Evolutionary conservation across 2,329 filamentous ascomycete species (phyloP).

Genomic region (Pseudogymnoascus sp.): DNA sequence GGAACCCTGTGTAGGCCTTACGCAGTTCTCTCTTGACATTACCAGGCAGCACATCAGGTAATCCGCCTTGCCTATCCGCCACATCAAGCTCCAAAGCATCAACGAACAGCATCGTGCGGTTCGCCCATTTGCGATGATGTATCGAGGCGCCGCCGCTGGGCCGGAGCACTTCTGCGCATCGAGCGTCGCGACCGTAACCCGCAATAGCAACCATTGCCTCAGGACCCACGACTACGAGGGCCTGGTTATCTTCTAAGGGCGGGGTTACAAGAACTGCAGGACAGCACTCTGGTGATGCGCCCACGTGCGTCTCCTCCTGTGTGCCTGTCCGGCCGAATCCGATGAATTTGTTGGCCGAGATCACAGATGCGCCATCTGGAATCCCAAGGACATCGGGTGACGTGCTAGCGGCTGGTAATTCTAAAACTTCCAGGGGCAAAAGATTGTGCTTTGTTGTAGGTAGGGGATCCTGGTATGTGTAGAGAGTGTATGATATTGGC

Average conservation of each 20-base stretch:
- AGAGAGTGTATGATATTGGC: not conserved
- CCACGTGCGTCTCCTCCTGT: not conserved
- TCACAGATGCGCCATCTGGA: not conserved
- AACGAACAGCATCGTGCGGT: not conserved
- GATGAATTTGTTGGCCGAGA: not conserved
- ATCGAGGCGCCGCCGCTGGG: not conserved
- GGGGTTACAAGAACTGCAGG: not conserved
- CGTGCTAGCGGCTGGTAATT: not conserved
- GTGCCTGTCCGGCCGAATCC: constrained; percentile 1
- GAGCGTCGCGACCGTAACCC: not conserved
- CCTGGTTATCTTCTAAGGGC: not conserved
- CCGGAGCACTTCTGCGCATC: not conserved
- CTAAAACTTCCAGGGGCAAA: not conserved
- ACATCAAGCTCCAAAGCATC: not conserved
- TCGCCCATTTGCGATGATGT: not conserved
- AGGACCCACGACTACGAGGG: not conserved
- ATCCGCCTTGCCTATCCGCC: not conserved
- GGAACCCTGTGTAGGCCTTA: not conserved
- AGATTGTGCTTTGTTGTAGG: not conserved
- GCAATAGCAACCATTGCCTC: not conserved
- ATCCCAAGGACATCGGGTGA: not conserved
- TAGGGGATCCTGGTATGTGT: not conserved
- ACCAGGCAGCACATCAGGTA: not conserved
- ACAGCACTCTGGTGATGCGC: not conserved
- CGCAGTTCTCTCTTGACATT: not conserved